phyloP scores from a whole-genome alignment of 139 green algal species.

The Chlorella sp. region DNA sequence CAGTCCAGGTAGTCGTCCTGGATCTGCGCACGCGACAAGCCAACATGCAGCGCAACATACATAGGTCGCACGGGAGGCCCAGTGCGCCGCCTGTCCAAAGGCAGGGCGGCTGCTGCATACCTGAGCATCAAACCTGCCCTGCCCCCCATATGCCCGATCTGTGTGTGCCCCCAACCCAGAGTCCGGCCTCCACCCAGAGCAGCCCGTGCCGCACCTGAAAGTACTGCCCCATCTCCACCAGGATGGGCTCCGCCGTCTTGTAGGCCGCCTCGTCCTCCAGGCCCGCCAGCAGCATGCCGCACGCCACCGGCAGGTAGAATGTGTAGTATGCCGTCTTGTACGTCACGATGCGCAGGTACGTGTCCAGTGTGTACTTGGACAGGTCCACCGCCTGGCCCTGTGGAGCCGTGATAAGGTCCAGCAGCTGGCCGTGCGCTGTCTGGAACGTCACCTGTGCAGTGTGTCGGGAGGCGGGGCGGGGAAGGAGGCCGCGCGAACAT shows the following conservation, averaged over 20 bases:
- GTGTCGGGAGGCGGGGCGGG: too few species aligned
- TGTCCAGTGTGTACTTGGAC: slow-evolving; percentile 82
- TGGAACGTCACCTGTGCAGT: slow-evolving; percentile 76
- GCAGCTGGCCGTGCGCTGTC: slow-evolving; percentile 90
- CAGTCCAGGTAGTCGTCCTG: slow-evolving; percentile 98
- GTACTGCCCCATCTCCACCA: slow-evolving; percentile 87
- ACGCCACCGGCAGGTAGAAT: slow-evolving; percentile 93
- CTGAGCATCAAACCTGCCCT: too few species aligned
- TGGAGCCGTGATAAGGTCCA: slow-evolving; percentile 94
- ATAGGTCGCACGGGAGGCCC: too few species aligned
- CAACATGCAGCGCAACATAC: too few species aligned
- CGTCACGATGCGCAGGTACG: slow-evolving; percentile 92
- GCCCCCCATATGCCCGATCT: too few species aligned
- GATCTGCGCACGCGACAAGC: slow-evolving; percentile 49
- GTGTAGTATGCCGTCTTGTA: slow-evolving; percentile 96
- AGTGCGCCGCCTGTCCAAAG: too few species aligned
- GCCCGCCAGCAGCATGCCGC: slow-evolving; percentile 82
- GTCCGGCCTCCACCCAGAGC: not conserved
- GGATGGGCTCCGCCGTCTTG: slow-evolving; percentile 66
- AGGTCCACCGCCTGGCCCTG: slow-evolving; percentile 60
- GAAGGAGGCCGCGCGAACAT: too few species aligned
- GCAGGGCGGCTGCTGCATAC: too few species aligned
- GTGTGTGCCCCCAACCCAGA: too few species aligned
- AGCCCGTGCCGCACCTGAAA: slow-evolving; percentile 67
- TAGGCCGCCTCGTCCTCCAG: slow-evolving; percentile 40